Evolutionary conservation across 768 basidiomycete species (phyloP).

Genomic region (Phylloporus arenicola): DNA sequence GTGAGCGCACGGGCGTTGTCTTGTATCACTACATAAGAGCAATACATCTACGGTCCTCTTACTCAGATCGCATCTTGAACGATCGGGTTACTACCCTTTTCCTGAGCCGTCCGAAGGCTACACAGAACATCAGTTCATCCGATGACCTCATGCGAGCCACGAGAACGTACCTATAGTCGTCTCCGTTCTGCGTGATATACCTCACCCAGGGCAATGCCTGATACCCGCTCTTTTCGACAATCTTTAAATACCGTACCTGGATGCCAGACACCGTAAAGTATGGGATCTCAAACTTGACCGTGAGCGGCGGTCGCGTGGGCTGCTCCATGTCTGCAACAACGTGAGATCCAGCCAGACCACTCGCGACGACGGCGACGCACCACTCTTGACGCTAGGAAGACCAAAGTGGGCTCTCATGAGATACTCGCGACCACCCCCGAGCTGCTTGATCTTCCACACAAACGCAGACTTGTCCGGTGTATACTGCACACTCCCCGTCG

Average conservation of each 20-base stretch:
- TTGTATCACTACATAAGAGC: too few relatives aligned
- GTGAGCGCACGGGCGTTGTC: too few relatives aligned
- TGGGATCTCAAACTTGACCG: slow-evolving; percentile 97
- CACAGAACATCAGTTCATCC: background rate
- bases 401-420: slow-evolving; percentile 98
- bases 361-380: slow-evolving; percentile 39
- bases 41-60: background rate
- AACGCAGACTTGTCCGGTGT: slow-evolving; percentile 98
- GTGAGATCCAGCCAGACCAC: background rate
- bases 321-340: slow-evolving; percentile 58
- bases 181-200: slow-evolving; percentile 88
- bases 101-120: slow-evolving; percentile 68
- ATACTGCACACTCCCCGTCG: slow-evolving; percentile 93
- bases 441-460: slow-evolving; percentile 98
- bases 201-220: slow-evolving; percentile 95
- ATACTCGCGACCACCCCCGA: slow-evolving; percentile 94
- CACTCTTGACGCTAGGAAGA: slow-evolving; percentile 85
- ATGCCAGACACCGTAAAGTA: slow-evolving; percentile 98
- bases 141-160: background rate
- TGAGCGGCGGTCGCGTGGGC: slow-evolving; percentile 83
- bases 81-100: slow-evolving; percentile 68
- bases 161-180: slow-evolving; percentile 72
- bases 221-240: slow-evolving; percentile 98
- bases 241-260: slow-evolving; percentile 96
- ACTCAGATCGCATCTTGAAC: slow-evolving; percentile 23